A percentile compares a stretch with the other conserved stretches of the same genome.
These are phyloP conservation scores for Solanum commersonii DNA, from an alignment of 257 asterid species.

Conservation along the genomic window DNA sequence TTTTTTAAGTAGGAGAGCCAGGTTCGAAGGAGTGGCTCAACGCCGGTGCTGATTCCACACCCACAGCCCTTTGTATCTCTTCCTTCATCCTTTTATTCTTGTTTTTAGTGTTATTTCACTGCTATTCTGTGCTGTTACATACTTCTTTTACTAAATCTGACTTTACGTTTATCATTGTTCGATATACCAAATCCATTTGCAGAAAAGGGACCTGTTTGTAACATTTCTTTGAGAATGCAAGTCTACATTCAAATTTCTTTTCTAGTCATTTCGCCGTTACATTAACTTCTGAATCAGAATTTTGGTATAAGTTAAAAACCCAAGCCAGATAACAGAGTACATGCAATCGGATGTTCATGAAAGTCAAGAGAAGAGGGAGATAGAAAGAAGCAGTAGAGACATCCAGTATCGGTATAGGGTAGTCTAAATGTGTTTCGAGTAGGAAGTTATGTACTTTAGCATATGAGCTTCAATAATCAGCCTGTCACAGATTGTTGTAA, in stretches of 20 bases:
- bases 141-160: not conserved
- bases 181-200: not conserved
- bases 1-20: not conserved
- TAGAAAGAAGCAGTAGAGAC: not conserved
- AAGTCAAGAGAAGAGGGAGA: not conserved
- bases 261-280: not conserved
- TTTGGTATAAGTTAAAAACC: not conserved
- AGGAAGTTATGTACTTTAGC: not conserved
- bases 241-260: not conserved
- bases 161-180: not conserved
- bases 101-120: not conserved
- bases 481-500: too few relatives aligned
- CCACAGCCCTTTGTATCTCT: not conserved
- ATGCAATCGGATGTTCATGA: not conserved
- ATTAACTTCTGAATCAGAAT: not conserved
- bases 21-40: not conserved
- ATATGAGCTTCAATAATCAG: too few relatives aligned
- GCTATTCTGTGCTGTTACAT: not conserved
- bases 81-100: not conserved
- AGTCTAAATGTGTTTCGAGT: not conserved
- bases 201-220: not conserved
- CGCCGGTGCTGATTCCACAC: not conserved
- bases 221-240: not conserved
- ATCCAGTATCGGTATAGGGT: not conserved
- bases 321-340: not conserved